phyloP scores from a whole-genome alignment of 2,329 filamentous ascomycete species.

The Camillea tinctor region DNA sequence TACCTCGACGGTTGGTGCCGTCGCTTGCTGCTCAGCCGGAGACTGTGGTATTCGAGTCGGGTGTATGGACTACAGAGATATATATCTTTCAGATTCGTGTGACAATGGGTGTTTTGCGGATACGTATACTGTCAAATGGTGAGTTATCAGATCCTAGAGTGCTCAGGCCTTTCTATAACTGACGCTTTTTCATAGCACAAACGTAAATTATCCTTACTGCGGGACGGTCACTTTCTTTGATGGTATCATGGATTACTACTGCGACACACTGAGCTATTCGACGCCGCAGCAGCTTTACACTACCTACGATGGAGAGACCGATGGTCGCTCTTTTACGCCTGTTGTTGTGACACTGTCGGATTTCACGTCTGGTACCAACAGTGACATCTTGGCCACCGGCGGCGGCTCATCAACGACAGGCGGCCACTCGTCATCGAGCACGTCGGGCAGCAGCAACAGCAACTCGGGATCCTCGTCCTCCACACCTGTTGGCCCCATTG shows the following conservation, averaged over 20 bases:
- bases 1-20: conserved; percentile 33
- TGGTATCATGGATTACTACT: conserved; percentile 45
- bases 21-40: conserved; percentile 41
- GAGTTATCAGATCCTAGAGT: conserved; percentile 7
- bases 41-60: conserved; percentile 36
- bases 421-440: neutral
- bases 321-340: conserved; percentile 30
- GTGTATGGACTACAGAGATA: conserved; percentile 40
- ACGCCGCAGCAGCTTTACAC: conserved; percentile 39
- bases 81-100: conserved; percentile 38
- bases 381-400: too few relatives aligned
- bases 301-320: conserved; percentile 40
- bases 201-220: conserved; percentile 38
- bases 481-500: conserved; percentile 42
- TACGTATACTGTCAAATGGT: conserved; percentile 47
- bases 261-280: conserved; percentile 35
- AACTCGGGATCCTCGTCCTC: conserved; percentile 23
- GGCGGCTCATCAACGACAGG: neutral
- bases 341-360: conserved; percentile 15
- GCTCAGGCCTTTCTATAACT: conserved; percentile 11
- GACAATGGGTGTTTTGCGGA: conserved; percentile 41
- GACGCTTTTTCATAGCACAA: conserved; percentile 34
- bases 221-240: conserved; percentile 44
- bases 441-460: neutral
- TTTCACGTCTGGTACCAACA: too few relatives aligned